Evolutionary conservation across 1,139 yeast genomes (phyloP).

Genomic region (Saccharomyces hybrid): DNA sequence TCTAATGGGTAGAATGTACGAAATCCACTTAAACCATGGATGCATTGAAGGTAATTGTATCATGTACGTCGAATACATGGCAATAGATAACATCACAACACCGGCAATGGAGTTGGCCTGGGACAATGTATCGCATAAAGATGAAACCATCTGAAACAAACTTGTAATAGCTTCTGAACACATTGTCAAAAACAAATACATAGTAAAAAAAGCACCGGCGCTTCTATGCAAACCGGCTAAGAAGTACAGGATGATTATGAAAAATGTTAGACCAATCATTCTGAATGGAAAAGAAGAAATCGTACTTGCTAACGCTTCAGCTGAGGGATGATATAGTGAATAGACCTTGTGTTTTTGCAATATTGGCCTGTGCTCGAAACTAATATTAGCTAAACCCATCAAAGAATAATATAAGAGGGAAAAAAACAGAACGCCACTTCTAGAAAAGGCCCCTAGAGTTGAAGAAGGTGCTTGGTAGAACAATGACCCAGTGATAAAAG

Average conservation of each 20-base stretch:
- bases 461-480: constrained; percentile 39
- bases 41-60: constrained; percentile 54
- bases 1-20: constrained; percentile 49
- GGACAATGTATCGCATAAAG: constrained; percentile 40
- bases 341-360: constrained; percentile 50
- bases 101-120: constrained; percentile 51
- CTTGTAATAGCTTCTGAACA: constrained; percentile 39
- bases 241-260: constrained; percentile 45
- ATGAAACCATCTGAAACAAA: constrained; percentile 45
- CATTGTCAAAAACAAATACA: constrained; percentile 39
- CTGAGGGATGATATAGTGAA: constrained; percentile 50
- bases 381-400: constrained; percentile 49
- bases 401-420: constrained; percentile 46
- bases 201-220: constrained; percentile 51
- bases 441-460: constrained; percentile 47
- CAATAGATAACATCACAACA: constrained; percentile 40
- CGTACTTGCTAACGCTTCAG: constrained; percentile 47
- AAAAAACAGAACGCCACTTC: constrained; percentile 53
- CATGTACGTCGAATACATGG: constrained; percentile 49
- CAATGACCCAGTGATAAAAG: constrained; percentile 43
- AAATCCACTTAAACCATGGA: constrained; percentile 61
- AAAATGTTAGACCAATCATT: constrained; percentile 38
- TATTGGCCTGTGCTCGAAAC: constrained; percentile 47
- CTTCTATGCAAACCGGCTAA: constrained; percentile 43
- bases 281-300: constrained; percentile 45